A percentile compares a stretch with the other conserved stretches of the same genome.
Evolutionary conservation across 495 filamentous ascomycete species (phyloP).

Genomic region (Daldinia vernicosa): DNA sequence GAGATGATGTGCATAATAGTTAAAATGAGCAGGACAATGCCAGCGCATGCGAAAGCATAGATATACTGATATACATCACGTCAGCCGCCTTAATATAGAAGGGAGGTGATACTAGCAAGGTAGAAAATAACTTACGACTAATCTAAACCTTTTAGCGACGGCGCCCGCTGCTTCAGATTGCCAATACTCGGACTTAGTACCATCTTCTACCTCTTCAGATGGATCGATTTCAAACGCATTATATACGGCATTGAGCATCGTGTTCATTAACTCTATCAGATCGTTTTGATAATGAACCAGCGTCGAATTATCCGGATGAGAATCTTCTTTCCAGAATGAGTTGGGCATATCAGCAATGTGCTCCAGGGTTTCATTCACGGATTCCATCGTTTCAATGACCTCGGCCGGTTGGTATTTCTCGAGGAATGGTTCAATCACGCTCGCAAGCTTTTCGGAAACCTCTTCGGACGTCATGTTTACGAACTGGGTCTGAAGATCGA

Average conservation of each 20-base stretch:
- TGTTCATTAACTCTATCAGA: constrained; percentile 29
- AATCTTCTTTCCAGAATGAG: constrained; percentile 36
- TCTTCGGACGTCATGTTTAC: constrained; percentile 18
- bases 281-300: constrained; percentile 13
- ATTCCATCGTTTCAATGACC: constrained; percentile 20
- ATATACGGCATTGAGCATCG: constrained; percentile 45
- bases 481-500: neutral
- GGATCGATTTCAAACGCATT: constrained; percentile 45
- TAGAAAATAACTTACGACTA: constrained; percentile 46
- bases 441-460: constrained; percentile 14
- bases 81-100: neutral
- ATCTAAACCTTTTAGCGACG: constrained; percentile 36
- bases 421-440: constrained; percentile 36
- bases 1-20: constrained; percentile 52
- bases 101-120: neutral
- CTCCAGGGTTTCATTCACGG: constrained; percentile 34
- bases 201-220: constrained; percentile 34
- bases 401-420: constrained; percentile 40
- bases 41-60: constrained; percentile 58
- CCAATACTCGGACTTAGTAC: constrained; percentile 13
- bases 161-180: constrained; percentile 25
- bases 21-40: constrained; percentile 53
- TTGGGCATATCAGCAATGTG: constrained; percentile 40
- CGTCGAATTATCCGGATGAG: constrained; percentile 8
- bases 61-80: constrained; percentile 42